Conservation (phyloP, 352 stramenopile genomes). For the Phytopythium oedochilum region DNA sequence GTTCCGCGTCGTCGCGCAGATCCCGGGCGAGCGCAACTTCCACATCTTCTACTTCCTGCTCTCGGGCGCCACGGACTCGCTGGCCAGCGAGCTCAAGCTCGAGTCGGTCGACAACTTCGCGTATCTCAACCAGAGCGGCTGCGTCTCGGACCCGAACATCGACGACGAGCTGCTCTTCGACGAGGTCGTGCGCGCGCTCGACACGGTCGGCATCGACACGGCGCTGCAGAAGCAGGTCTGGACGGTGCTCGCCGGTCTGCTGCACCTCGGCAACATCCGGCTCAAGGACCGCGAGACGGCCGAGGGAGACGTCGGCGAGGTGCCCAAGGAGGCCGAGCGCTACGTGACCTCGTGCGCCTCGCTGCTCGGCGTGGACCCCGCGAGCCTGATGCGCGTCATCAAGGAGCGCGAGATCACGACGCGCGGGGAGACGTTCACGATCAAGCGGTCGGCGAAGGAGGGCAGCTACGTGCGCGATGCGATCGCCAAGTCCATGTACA, state of each 20-base stretch:
- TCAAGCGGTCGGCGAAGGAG: conserved; percentile 72
- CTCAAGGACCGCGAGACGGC: conserved; percentile 76
- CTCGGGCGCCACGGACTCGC: conserved; percentile 56
- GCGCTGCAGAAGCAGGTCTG: conserved; percentile 72
- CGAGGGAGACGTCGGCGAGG: conserved; percentile 70
- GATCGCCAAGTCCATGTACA: conserved; percentile 94
- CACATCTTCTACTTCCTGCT: conserved; percentile 92
- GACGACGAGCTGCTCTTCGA: conserved; percentile 87
- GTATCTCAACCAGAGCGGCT: conserved; percentile 88
- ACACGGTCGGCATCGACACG: conserved; percentile 67
- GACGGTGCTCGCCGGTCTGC: conserved; percentile 65
- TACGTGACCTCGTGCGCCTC: conserved; percentile 49
- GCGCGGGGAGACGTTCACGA: conserved; percentile 76
- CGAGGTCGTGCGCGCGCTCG: conserved; percentile 73
- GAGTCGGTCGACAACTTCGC: conserved; percentile 48
- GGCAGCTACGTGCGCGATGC: conserved; percentile 85
- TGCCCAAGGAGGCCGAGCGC: conserved; percentile 42
- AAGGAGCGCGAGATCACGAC: conserved; percentile 78
- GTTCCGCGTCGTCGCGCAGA: conserved; percentile 86
- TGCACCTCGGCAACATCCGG: conserved; percentile 80
- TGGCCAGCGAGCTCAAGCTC: conserved; percentile 57
- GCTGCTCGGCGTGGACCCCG: conserved; percentile 75
- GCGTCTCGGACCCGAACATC: conserved; percentile 75
- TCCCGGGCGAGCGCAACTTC: conserved; percentile 86
- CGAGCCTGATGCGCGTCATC: conserved; percentile 63